Percentiles rank a stretch among this genome's conserved stretches.
phyloP scores from a whole-genome alignment of 2,329 filamentous ascomycete genomes.

The Aspergillus sp. region DNA sequence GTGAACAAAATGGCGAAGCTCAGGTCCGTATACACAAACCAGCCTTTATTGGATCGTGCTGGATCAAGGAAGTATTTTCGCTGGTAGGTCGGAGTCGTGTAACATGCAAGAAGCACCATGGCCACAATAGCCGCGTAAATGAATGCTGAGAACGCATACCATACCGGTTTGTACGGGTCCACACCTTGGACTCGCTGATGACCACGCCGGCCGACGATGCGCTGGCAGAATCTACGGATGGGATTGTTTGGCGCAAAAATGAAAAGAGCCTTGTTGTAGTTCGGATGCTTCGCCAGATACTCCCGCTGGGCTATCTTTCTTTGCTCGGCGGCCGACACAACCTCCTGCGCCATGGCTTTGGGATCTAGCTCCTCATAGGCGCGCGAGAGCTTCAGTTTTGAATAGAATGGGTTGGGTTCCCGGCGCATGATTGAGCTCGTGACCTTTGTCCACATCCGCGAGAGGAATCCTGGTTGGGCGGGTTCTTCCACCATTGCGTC shows the following conservation, averaged over 20 bases:
- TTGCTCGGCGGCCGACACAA: conserved; percentile 71
- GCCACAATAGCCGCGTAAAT: conserved; percentile 90
- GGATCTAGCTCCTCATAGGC: conserved; percentile 75
- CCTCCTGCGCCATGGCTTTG: conserved; percentile 79
- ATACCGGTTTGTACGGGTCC: conserved; percentile 77
- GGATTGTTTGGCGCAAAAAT: conserved; percentile 73
- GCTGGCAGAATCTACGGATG: conserved; percentile 74
- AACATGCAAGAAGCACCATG: conserved; percentile 93
- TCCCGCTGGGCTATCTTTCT: conserved; percentile 84
- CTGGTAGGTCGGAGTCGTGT: conserved; percentile 91
- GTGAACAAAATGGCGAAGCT: conserved; percentile 83
- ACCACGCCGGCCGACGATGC: conserved; percentile 82
- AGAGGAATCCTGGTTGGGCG: conserved; percentile 51
- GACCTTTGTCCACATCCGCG: conserved; percentile 55
- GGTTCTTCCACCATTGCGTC: conserved; percentile 31
- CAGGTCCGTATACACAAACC: conserved; percentile 93
- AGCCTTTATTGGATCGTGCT: conserved; percentile 56
- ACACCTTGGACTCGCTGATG: conserved; percentile 80
- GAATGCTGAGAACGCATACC: conserved; percentile 89
- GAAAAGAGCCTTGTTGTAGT: conserved; percentile 86
- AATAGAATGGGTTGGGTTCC: conserved; percentile 94
- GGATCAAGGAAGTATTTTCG: conserved; percentile 61
- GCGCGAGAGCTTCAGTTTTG: conserved; percentile 62
- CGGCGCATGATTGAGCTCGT: conserved; percentile 50
- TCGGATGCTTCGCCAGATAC: conserved; percentile 77